Evolutionary conservation across 1,284 basidiomycete genomes (phyloP).

Genomic region (Heliocybe sulcata): DNA sequence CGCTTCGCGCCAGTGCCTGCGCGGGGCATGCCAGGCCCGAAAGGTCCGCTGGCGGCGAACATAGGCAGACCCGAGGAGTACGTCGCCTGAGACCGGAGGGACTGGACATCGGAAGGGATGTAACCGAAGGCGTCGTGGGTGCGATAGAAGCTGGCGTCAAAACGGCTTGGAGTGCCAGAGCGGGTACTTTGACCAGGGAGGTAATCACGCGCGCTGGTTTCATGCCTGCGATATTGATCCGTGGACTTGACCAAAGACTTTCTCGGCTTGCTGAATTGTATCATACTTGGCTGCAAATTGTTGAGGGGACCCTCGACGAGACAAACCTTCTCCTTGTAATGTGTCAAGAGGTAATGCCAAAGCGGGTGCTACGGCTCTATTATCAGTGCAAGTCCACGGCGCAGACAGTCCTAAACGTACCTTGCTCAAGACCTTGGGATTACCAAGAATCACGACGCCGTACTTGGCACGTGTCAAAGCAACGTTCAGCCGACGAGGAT

Average conservation of each 20-base stretch:
- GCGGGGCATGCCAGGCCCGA: constrained; percentile 56
- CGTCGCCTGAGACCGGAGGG: constrained; percentile 89
- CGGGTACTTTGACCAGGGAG: constrained; percentile 37
- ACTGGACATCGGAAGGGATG: constrained; percentile 93
- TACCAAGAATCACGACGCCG: constrained; percentile 95
- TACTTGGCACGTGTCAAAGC: constrained; percentile 97
- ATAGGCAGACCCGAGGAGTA: constrained; percentile 87
- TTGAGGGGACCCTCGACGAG: constrained; percentile 96
- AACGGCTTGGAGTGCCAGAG: constrained; percentile 83
- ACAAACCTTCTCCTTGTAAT: constrained; percentile 94
- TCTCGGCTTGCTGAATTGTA: constrained; percentile 95
- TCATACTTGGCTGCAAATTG: constrained; percentile 97
- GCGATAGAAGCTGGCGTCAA: constrained; percentile 92
- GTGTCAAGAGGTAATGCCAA: constrained; percentile 97
- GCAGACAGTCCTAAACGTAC: constrained; percentile 34
- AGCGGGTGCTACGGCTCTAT: constrained; percentile 73
- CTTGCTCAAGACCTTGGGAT: constrained; percentile 98
- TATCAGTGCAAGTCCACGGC: constrained; percentile 5
- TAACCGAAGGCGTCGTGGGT: constrained; percentile 93
- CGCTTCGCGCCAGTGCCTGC: constrained; percentile 59
- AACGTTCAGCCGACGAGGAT: constrained; percentile 94
- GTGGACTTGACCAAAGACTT: constrained; percentile 79
- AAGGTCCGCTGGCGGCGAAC: constrained; percentile 66
- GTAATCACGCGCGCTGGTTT: constrained; percentile 77
- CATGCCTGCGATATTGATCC: constrained; percentile 87